phyloP scores from a whole-genome alignment of 2,329 filamentous ascomycete species.

The Aschersonia sp. region DNA sequence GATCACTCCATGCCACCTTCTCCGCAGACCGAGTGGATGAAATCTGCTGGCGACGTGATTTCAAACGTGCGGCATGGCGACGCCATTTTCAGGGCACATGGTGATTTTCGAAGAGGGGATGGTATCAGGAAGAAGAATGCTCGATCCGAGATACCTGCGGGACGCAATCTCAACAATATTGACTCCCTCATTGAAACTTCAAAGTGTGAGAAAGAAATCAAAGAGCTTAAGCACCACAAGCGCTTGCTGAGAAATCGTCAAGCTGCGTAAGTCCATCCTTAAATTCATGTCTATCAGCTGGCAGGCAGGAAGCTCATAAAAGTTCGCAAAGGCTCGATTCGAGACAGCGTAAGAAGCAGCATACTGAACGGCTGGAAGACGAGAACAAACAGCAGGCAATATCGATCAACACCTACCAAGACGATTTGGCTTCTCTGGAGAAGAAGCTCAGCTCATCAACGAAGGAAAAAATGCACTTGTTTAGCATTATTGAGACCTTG shows the following conservation, averaged over 20 bases:
- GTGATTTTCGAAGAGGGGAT: conserved; percentile 64
- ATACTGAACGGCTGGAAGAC: conserved; percentile 90
- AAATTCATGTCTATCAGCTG: neutral
- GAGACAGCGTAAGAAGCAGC: conserved; percentile 92
- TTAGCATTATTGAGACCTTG: conserved; percentile 61
- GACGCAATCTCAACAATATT: conserved; percentile 88
- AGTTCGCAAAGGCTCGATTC: conserved; percentile 62
- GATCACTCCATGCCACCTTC: conserved; percentile 38
- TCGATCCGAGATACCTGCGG: conserved; percentile 89
- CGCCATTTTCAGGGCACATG: conserved; percentile 58
- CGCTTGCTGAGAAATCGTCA: conserved; percentile 87
- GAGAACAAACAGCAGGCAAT: conserved; percentile 87
- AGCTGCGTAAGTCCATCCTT: conserved; percentile 63
- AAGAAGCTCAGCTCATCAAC: conserved; percentile 56
- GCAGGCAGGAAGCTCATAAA: conserved; percentile 3
- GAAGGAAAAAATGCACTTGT: conserved; percentile 59
- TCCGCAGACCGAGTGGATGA: conserved; percentile 44
- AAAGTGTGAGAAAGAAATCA: conserved; percentile 83
- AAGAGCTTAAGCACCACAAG: conserved; percentile 98
- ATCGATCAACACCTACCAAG: conserved; percentile 64
- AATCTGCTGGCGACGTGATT: conserved; percentile 31
- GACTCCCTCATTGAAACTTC: conserved; percentile 82
- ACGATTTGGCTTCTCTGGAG: conserved; percentile 56
- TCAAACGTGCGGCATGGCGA: conserved; percentile 54
- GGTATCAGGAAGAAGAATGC: conserved; percentile 98